phyloP scores from a whole-genome alignment of 2,329 filamentous ascomycete genomes.

The Penicillium sp. region DNA sequence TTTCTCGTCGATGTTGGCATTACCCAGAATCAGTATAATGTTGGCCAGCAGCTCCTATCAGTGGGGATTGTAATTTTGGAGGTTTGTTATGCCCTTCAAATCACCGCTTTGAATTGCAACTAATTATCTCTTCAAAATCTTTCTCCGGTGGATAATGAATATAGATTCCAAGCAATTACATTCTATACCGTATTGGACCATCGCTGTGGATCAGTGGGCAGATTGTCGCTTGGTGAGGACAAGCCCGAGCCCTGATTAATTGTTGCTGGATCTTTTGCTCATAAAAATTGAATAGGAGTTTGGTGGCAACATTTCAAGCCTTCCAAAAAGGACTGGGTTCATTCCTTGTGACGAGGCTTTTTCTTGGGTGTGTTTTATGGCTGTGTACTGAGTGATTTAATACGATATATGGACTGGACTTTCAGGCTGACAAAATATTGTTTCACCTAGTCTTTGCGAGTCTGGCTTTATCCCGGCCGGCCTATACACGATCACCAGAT shows the following conservation, averaged over 20 bases:
- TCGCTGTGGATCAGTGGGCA: slow-evolving; percentile 49
- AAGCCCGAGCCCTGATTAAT: background rate
- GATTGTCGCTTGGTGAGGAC: slow-evolving; percentile 38
- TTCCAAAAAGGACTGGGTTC: slow-evolving; percentile 43
- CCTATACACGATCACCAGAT: slow-evolving; percentile 48
- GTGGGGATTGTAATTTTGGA: slow-evolving; percentile 40
- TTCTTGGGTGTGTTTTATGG: slow-evolving; percentile 35
- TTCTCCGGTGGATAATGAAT: slow-evolving; percentile 12
- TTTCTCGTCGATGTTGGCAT: slow-evolving; percentile 46
- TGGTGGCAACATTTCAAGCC: slow-evolving; percentile 49
- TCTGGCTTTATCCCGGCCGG: slow-evolving; percentile 51
- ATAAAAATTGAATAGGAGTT: slow-evolving; percentile 24
- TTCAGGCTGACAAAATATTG: background rate
- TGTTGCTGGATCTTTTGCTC: background rate
- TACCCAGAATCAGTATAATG: slow-evolving; percentile 48
- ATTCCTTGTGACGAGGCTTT: slow-evolving; percentile 45
- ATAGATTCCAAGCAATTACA: slow-evolving; percentile 46
- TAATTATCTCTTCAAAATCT: background rate
- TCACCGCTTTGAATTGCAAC: background rate
- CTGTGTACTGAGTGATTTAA: background rate
- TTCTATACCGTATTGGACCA: slow-evolving; percentile 47
- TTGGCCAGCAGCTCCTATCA: slow-evolving; percentile 47
- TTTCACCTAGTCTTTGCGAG: slow-evolving; percentile 36
- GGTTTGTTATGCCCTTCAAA: background rate
- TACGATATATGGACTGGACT: background rate